Base-by-base conservation (phyloP, 2,329 filamentous ascomycete genomes). In the Diaporthe vaccinii region DNA sequence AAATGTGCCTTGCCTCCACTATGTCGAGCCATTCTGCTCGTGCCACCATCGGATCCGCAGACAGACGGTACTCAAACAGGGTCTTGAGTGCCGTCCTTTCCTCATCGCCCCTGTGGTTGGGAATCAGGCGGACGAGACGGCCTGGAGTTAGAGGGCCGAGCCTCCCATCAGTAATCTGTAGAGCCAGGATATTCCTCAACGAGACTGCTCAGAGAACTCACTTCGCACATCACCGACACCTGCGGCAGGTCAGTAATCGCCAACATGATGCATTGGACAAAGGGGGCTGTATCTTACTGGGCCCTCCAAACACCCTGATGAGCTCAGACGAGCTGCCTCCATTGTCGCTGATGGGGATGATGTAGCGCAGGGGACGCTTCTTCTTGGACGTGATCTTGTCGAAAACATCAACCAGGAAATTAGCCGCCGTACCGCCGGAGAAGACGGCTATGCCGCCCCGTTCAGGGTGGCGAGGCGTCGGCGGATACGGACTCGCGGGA, bases 331-430 rank as follows among this genome's bases (percentile, higher is more conserved):
- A 97, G 79, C 94, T 97, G 53, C 96, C 96, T 67, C 96, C 96
- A 84, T 98, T 98, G 85, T 98, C 96, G 78, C 94, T 97, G 82
- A 98, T 98, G 49, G 96, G 96, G 71, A 98, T 98, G 75, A 98
- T 92, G 83, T 98, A 97, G 84, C 91, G 95, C 57, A 97, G 85
- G 3, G 89, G 86, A 80, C 93, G 93, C 55, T 89, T 85, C 77
- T 93, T 94, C 79, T 89, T 92, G 77, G 92, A 84, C 17, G 90
- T 87, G 46, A 94, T 87, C 25, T 86, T 85, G 79, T 90, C 93
- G 84, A 98, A 98, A 15, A 98, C 94, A 82, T 98, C 96, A 55
- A 98, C 96, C 7, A 98, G 90, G 80, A 90, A 97, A 82, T 98
- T 98, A 8, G 96, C 95, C n/a, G 96, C 96, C 79, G 95, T 98